Evolutionary conservation across 306 rosid genomes (phyloP), one percentile per base, ranked within the genome.

Genomic region (Glycyrrhiza uralensis): DNA sequence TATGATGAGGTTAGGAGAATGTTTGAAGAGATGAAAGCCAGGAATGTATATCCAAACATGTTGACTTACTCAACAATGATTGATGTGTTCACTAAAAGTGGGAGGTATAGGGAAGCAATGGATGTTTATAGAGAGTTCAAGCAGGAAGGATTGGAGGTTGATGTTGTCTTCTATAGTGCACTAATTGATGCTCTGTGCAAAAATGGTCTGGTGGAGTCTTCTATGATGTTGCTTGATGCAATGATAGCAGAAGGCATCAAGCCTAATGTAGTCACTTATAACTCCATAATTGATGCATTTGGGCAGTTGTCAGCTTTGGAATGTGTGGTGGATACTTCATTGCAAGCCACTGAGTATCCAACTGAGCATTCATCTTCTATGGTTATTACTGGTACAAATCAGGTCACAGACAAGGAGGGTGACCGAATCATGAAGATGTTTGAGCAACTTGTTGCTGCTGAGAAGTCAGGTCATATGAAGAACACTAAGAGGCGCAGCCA

Each of bases 221-320:
- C 99, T 46, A 65, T 87, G 69, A 69, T 81, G n/a, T 83, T 94
- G 89, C 96, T 91, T 49, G 94, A 89, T 72, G 91, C 82, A 79
- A 94, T 94, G 99, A 91, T 85, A n/a, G 75, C 79, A 80, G 88
- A 89, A 72, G 95, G 95, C 32, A 85, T 89, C 46, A 82, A 72
- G 61, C 99, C 99, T 18, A 94, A 94, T 76, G 96, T 94, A 61
- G 84, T 94, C 71, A 91, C 97, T 13, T 94, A 86, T 73, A 94
- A 94, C 77, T 91, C 97, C 62, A 89, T 91, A 3, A 78, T 82
- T 45, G 80, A 89, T 81, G 96, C 99, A 11, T 89, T 87, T 72
- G 89, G 96, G 26, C 85, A 85, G 66, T 81, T 54, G 24, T 54
- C 78, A 24, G 57, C 79, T 29, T 29, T 51, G 67, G 94, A 81